Evolutionary conservation across 2,329 filamentous ascomycete species (phyloP), one percentile per base, ranked within the genome.

Genomic region (Ascochyta koolunga): DNA sequence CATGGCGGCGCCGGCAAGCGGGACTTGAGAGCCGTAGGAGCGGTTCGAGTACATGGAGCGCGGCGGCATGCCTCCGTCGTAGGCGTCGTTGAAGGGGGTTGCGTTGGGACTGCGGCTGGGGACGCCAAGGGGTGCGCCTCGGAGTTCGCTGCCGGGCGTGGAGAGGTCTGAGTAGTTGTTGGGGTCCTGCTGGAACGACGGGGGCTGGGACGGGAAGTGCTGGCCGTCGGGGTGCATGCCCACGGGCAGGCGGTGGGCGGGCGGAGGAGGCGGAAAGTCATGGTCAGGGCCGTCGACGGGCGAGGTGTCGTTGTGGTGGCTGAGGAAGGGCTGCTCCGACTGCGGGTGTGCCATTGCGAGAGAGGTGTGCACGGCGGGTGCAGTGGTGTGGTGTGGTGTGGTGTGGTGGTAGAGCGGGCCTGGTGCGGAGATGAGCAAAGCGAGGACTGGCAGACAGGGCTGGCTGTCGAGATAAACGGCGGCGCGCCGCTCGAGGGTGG

Each of bases 61-160:
- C 3, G 64, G 59, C 8, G 56, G 44, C 39, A 54, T 33, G 38
- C 44, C 50, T 3, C 37, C 44, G 16, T 54, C 50, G 50, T 48
- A 48, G 27, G 32, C n/a, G 55, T 73, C 69, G 22, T 60, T 55
- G 56, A 67, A 69, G 37, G 67, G 65, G 36, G 60, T 71, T 25
- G 55, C 45, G 42, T 61, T 64, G 31, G 58, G 53, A 48, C 62
- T 64, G 19, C 69, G 36, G 29, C 56, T 54, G n/a, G 67, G 65
- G 1, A 64, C 61, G 18, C 66, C 69, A 38, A 65, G 32, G 87
- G 56, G 84, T 81, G 29, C 85, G 87, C 39, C 35, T 25, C 2
- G 86, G 85, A 51, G 1, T 86, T 88, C 22, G 78, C 39, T 75
- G 37, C 65, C 64, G 15, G 73, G 69, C 8, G 64, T 64, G 22